Percentiles rank a stretch among this genome's conserved stretches.
phyloP scores from a whole-genome alignment of 2,329 filamentous ascomycete genomes.

The Aspergillus aculeatus region DNA sequence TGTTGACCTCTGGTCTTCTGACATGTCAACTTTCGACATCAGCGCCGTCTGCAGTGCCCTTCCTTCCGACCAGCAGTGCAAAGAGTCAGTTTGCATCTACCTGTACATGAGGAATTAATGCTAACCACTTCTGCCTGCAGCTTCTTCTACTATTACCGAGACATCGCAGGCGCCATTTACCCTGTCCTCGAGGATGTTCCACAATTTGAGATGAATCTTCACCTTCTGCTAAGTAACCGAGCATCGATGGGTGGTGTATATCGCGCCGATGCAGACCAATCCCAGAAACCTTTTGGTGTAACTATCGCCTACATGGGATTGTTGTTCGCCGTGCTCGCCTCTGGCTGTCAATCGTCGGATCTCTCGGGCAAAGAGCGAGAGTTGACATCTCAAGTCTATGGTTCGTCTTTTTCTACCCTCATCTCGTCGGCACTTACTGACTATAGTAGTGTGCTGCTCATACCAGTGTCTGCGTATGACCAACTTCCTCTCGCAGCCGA shows the following conservation, averaged over 20 bases:
- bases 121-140: conserved; percentile 27
- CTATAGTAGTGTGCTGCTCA: conserved; percentile 58
- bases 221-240: conserved; percentile 54
- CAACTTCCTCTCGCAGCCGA: conserved; percentile 63
- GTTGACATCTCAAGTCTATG: conserved; percentile 63
- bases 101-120: conserved; percentile 7
- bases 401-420: conserved; percentile 36
- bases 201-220: conserved; percentile 55
- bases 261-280: conserved; percentile 46
- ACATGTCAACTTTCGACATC: conserved; percentile 57
- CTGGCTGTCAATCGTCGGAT: conserved; percentile 60
- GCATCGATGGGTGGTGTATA: conserved; percentile 44
- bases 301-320: conserved; percentile 59
- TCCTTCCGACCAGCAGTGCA: conserved; percentile 58
- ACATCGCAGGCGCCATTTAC: conserved; percentile 60
- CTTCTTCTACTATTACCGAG: conserved; percentile 58
- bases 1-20: conserved; percentile 63
- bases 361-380: conserved; percentile 60
- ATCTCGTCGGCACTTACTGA: conserved; percentile 8
- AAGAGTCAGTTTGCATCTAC: conserved; percentile 41
- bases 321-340: conserved; percentile 62
- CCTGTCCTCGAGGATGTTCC: conserved; percentile 59
- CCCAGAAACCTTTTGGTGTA: conserved; percentile 58
- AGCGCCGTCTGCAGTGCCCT: conserved; percentile 59
- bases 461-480: conserved; percentile 64